A percentile compares a stretch with the other conserved stretches of the same genome.
phyloP scores from a whole-genome alignment of 2,329 filamentous ascomycete species.

The Ceratocystis ficicola region DNA sequence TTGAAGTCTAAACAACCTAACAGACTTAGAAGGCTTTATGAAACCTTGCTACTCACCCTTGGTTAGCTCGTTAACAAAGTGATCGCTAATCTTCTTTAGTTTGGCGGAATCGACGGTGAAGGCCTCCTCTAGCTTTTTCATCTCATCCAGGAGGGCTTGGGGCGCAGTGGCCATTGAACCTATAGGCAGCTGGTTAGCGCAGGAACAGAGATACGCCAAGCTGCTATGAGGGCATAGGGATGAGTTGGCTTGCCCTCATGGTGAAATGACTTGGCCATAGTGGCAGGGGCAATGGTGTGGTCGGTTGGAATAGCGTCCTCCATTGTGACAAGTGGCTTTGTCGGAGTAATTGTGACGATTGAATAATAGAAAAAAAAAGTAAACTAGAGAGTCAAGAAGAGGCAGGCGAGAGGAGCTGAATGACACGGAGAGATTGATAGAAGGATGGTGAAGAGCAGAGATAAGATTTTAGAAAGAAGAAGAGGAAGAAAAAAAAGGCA shows the following conservation, averaged over 20 bases:
- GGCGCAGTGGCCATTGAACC: slow-evolving; percentile 87
- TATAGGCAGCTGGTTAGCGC: slow-evolving; percentile 30
- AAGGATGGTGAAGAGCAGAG: background rate
- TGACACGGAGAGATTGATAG: background rate
- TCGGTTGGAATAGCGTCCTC: slow-evolving; percentile 17
- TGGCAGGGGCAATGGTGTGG: slow-evolving; percentile 20
- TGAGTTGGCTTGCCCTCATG: slow-evolving; percentile 20
- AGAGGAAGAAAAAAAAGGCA: background rate
- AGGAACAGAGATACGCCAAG: background rate
- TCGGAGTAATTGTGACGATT: background rate
- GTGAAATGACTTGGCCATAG: slow-evolving; percentile 21
- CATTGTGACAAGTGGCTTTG: slow-evolving; percentile 14
- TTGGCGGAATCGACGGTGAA: slow-evolving; percentile 69
- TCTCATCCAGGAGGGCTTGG: slow-evolving; percentile 66
- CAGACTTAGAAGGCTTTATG: background rate
- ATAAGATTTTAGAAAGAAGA: background rate
- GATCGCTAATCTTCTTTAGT: slow-evolving; percentile 79
- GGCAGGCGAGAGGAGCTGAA: background rate
- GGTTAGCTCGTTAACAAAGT: slow-evolving; percentile 77
- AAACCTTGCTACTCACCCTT: slow-evolving; percentile 50
- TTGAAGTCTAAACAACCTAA: background rate
- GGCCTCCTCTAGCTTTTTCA: slow-evolving; percentile 68
- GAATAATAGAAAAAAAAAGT: background rate
- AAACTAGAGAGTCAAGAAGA: background rate
- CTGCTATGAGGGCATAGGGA: background rate